Evolutionary conservation across 208 protist genomes (phyloP), one percentile per base, ranked within the genome.

Genomic region (Trypanosoma vivax): DNA sequence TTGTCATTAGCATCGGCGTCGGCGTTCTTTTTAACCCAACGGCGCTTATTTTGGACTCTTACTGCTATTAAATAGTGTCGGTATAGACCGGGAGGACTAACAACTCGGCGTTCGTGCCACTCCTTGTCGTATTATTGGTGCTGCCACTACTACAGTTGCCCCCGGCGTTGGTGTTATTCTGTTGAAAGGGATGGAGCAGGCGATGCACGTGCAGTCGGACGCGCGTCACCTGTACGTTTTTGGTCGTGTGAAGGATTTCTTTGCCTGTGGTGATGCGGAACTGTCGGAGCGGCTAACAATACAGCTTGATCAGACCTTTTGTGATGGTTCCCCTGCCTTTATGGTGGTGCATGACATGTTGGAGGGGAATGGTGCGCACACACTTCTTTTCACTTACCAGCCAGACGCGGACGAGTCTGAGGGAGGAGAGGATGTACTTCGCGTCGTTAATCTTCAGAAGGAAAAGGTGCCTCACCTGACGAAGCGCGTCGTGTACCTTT

Each of bases 361-460:
- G 29, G 66, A 91, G 57, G 88, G 88, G 35, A 75, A 58, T 16
- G 88, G 88, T 7, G 70, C 82, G 18, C 71, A 61, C 62, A 75
- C 73, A 11, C 73, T 95, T 5, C 70, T 95, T 60, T 95, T 95
- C 62, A 85, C 76, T 21, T 95, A 79, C 63, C 88, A 95, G 57
- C 78, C 84, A 25, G 45, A 70, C 35, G 27, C 52, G 18, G 51
- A 65, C 18, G 25, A 58, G 3, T 25, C 45, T 5, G 70, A 57
- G 41, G 62, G 47, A 47, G 57, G 35, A 2, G 79, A 75, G 16
- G 84, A 92, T 40, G 75, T 86, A 19, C 72, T 95, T 31, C 54
- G 57, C 21, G 83, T 92, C 35, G 19, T 91, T 34, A 68, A 95
- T 67, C 82, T 78, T 2, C 35, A 65, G 38, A 74, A 70, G 53